Evolutionary conservation across 805 yeast genomes (phyloP), one percentile per base, ranked within the genome.

Genomic region (Nadsonia fulvescens): DNA sequence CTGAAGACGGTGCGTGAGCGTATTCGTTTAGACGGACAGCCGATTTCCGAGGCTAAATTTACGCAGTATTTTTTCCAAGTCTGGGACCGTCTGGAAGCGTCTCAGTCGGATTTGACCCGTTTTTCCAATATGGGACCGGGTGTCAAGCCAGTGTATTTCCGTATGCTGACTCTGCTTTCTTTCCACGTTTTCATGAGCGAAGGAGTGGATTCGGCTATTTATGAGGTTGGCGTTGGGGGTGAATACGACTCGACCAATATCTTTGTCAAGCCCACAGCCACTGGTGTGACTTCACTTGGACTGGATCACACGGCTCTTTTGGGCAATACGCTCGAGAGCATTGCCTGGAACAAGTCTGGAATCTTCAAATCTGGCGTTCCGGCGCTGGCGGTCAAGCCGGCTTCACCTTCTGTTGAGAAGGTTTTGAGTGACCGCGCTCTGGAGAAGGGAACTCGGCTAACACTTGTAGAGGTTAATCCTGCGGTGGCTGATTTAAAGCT

Each of bases 181-280:
- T 89, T 82, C 56, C 94, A 91, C 46, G 75, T 81, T 1, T 91
- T 91, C 40, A 47, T 79, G 52, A 61, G 66, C 29, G 98, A 89
- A 50, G 75, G 77, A 2, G 83, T 89, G n/a, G 77, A 82, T 43
- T 66, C 93, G 18, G 95, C 96, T 8, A 73, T 89, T 19, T 82
- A 78, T 44, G 99, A 89, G 48, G 99, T 91, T 15, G 99, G 99
- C 12, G 93, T 89, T 24, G 99, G 99, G 15, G 99, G 99, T 5
- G 91, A 78, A 44, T 81, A 70, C 42, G 99, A 89, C 49, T 79
- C 94, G n/a, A 89, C 99, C 8, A 89, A 89, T 46, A 64, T 89
- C 2, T 66, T 89, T 25, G 68, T 61, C 22, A 53, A 58, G 22
- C 96, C 98, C 11, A 64, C 77, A 0, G 83, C 70, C 1, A 72